phyloP scores from a whole-genome alignment of 2,329 filamentous ascomycete genomes.

The Aspergillus costaricaensis region DNA sequence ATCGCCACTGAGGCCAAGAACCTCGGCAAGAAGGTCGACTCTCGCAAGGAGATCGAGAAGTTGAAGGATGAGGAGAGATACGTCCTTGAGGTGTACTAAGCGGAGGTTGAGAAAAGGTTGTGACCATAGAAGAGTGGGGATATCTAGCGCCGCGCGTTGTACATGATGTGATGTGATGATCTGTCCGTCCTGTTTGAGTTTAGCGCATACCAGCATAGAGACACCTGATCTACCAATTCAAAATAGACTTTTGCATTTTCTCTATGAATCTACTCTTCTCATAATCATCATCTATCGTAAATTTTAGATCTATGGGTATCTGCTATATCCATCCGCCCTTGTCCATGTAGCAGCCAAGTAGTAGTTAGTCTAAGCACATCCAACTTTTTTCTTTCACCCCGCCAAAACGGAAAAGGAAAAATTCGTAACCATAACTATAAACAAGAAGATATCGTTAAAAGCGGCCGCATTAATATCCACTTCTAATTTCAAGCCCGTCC shows the following conservation, averaged over 20 bases:
- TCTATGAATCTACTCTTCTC: background rate
- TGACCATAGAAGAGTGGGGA: background rate
- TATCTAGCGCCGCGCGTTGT: background rate
- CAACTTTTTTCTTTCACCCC: background rate
- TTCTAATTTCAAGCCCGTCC: constrained; percentile 25
- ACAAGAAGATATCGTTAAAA: constrained; percentile 4
- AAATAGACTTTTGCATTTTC: background rate
- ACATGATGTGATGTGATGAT: constrained; percentile 3
- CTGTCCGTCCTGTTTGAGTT: background rate
- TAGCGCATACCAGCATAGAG: constrained; percentile 2
- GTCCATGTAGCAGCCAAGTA: background rate
- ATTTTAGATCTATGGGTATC: constrained; percentile 19
- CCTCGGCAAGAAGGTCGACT: constrained; percentile 74
- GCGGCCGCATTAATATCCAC: background rate
- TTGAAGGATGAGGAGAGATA: constrained; percentile 94
- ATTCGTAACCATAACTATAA: background rate
- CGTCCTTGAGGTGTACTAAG: constrained; percentile 92
- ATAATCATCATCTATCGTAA: constrained; percentile 4
- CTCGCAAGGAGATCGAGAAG: constrained; percentile 89
- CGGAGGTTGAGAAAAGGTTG: background rate
- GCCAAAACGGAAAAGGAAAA: background rate
- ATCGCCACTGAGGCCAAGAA: constrained; percentile 73
- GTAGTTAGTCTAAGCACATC: background rate
- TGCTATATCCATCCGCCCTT: constrained; percentile 12
- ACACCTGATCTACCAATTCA: background rate